Conservation (phyloP, 1,284 basidiomycete genomes). For the Ceratobasidium sp. region DNA sequence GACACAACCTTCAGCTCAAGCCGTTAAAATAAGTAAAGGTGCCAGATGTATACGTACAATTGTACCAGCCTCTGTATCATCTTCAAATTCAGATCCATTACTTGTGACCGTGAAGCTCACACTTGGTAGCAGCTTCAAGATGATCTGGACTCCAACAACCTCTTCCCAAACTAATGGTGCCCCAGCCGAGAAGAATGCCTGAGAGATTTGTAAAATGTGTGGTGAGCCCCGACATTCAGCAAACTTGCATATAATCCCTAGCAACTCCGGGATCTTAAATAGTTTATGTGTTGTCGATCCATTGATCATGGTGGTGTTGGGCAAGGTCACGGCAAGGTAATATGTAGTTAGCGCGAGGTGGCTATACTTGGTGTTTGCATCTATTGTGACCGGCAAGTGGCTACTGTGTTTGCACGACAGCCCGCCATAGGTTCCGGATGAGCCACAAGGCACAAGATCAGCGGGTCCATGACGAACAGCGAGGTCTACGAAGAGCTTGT, state of each 20-base stretch:
- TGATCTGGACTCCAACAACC: neutral
- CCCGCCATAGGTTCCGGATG: too few relatives aligned
- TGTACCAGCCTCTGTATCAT: neutral
- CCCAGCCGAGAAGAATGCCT: neutral
- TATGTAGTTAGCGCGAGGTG: too few relatives aligned
- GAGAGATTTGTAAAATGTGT: neutral
- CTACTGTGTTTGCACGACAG: too few relatives aligned
- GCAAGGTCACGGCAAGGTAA: too few relatives aligned
- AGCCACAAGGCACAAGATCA: too few relatives aligned
- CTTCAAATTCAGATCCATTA: too few relatives aligned
- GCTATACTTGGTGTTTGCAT: too few relatives aligned
- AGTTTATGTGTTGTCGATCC: neutral
- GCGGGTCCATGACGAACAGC: too few relatives aligned
- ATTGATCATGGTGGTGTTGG: neutral
- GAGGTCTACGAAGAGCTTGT: too few relatives aligned
- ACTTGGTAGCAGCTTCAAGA: neutral
- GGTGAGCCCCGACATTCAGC: neutral
- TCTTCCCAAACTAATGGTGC: slow-evolving; percentile 1
- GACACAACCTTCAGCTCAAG: neutral
- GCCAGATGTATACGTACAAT: neutral
- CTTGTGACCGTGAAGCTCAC: neutral
- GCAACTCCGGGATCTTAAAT: neutral
- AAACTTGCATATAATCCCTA: neutral
- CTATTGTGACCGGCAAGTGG: too few relatives aligned
- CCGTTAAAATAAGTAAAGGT: neutral